phyloP scores from a whole-genome alignment of 2,329 filamentous ascomycete genomes.

The Penicillium sp. region DNA sequence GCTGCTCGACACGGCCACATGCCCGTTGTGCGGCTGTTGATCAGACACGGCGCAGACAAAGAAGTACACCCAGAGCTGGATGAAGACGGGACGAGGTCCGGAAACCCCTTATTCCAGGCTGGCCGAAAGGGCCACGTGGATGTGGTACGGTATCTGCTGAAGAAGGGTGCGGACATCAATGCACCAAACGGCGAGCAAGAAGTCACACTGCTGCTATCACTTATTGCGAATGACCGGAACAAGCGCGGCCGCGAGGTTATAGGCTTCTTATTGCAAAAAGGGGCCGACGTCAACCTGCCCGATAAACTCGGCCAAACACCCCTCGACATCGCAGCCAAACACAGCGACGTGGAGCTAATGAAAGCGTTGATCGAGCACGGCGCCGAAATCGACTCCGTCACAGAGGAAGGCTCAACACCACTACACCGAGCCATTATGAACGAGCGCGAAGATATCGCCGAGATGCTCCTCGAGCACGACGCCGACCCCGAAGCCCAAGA shows the following conservation, averaged over 20 bases:
- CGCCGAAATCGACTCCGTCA: constrained; percentile 22
- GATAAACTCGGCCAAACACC: constrained; percentile 27
- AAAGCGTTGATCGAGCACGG: constrained; percentile 22
- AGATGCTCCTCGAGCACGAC: constrained; percentile 29
- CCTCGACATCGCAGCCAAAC: constrained; percentile 26
- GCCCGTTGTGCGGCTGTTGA: constrained; percentile 26
- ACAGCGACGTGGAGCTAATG: constrained; percentile 26
- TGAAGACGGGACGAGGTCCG: constrained; percentile 12
- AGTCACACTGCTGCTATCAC: constrained; percentile 24
- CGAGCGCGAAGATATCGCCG: constrained; percentile 30
- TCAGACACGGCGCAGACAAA: constrained; percentile 25
- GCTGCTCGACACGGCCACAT: constrained; percentile 30
- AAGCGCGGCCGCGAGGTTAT: constrained; percentile 28
- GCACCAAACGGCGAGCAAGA: constrained; percentile 24
- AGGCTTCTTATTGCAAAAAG: constrained; percentile 27
- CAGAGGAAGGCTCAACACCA: constrained; percentile 27
- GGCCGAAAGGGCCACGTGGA: constrained; percentile 27
- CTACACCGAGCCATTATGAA: constrained; percentile 28
- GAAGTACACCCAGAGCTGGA: constrained; percentile 20
- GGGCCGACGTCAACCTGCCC: constrained; percentile 29
- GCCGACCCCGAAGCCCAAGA: constrained; percentile 33
- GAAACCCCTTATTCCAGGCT: constrained; percentile 31
- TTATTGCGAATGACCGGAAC: constrained; percentile 26
- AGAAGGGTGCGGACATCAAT: constrained; percentile 30
- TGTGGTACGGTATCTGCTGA: constrained; percentile 34